Conservation (phyloP, 345 rosid genomes). For the Anastatica hierochuntica region DNA sequence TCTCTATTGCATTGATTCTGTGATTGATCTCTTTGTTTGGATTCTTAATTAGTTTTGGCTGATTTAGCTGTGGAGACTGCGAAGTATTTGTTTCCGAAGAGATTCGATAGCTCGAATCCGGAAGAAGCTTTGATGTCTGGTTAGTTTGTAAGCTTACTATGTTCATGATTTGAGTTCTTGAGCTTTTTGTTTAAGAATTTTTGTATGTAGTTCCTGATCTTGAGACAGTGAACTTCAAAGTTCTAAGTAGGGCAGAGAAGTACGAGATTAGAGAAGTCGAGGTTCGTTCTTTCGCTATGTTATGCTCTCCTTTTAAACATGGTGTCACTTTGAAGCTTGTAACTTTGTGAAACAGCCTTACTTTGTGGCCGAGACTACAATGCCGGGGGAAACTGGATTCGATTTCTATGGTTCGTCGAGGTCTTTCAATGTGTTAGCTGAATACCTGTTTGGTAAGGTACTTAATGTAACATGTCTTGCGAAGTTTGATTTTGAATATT, state of each 20-base stretch:
- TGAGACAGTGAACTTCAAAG: conserved; percentile 57
- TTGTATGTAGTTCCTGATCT: conserved; percentile 71
- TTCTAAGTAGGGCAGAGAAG: conserved; percentile 40
- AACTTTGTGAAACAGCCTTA: conserved; percentile 43
- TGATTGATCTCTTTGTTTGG: not conserved
- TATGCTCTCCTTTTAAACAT: not conserved
- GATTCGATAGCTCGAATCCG: conserved; percentile 49
- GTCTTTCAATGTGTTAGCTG: conserved; percentile 79
- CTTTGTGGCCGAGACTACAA: conserved; percentile 67
- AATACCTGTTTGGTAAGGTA: conserved; percentile 96
- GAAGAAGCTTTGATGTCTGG: conserved; percentile 94
- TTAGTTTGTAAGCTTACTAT: conserved; percentile 1
- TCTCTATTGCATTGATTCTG: not conserved
- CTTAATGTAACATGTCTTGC: not conserved
- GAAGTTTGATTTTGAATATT: conserved; percentile 2
- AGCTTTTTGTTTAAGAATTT: not conserved
- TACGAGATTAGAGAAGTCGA: conserved; percentile 86
- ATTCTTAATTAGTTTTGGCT: conserved; percentile 40
- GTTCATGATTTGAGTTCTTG: not conserved
- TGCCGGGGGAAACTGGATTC: conserved; percentile 76
- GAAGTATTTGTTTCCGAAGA: conserved; percentile 68
- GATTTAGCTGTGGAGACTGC: conserved; percentile 65
- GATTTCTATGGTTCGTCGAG: conserved; percentile 65
- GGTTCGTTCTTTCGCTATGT: conserved; percentile 30
- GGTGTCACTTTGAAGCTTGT: not conserved